Percentiles rank a stretch among this genome's conserved stretches.
These are phyloP conservation scores for Candida ponderosae DNA, from an alignment of 805 yeast species.

Conservation along the genomic window DNA sequence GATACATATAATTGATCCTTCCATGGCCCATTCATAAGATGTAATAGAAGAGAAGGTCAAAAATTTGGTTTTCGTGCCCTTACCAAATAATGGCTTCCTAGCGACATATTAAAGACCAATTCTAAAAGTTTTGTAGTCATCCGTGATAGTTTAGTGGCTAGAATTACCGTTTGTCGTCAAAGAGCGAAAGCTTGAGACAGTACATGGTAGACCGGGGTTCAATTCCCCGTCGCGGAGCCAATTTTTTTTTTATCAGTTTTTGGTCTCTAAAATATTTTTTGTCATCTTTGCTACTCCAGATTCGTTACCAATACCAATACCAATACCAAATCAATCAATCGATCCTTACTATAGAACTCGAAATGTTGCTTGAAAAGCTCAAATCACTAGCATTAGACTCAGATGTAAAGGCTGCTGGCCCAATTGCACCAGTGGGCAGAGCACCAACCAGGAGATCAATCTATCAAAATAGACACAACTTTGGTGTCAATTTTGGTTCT, in stretches of 20 bases:
- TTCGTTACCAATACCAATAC: neutral
- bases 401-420: constrained; percentile 11
- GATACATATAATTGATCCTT: too few relatives aligned
- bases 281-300: neutral
- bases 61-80: too few relatives aligned
- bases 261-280: neutral
- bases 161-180: too few relatives aligned
- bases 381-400: neutral
- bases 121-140: too few relatives aligned
- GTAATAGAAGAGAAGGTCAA: too few relatives aligned
- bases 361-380: constrained; percentile 3
- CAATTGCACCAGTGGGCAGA: constrained; percentile 19
- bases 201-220: too few relatives aligned
- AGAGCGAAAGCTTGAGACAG: too few relatives aligned
- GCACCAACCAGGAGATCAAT: constrained; percentile 36
- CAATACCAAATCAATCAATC: neutral
- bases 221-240: too few relatives aligned
- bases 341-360: neutral
- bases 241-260: neutral
- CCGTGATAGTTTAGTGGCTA: too few relatives aligned
- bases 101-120: too few relatives aligned
- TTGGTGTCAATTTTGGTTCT: constrained; percentile 84
- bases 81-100: too few relatives aligned
- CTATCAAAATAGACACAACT: constrained; percentile 54
- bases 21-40: too few relatives aligned